These are phyloP conservation scores for Rhodotorula sp. DNA, from an alignment of 1,284 basidiomycete genomes.

Conservation along the genomic window DNA sequence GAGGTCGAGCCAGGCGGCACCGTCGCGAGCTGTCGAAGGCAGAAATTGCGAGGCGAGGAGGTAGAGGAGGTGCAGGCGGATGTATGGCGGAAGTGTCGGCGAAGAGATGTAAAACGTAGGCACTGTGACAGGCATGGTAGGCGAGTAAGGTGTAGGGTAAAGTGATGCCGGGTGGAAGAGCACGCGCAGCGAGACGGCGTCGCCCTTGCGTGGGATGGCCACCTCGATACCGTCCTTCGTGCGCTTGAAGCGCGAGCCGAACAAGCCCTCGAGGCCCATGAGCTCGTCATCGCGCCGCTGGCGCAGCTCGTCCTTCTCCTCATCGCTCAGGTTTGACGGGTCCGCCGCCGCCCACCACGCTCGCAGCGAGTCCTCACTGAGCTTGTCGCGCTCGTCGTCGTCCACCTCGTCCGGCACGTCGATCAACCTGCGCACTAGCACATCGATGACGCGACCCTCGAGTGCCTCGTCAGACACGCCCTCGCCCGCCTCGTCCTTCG, in stretches of 20 bases:
- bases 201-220: slow-evolving; percentile 45
- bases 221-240: slow-evolving; percentile 47
- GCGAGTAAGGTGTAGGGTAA: slow-evolving; percentile 56
- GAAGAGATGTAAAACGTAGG: slow-evolving; percentile 79
- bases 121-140: slow-evolving; percentile 53
- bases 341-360: background rate
- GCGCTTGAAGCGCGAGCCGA: slow-evolving; percentile 52
- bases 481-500: slow-evolving; percentile 62
- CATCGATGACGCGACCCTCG: slow-evolving; percentile 48
- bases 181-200: slow-evolving; percentile 66
- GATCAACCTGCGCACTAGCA: slow-evolving; percentile 49
- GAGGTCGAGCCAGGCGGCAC: slow-evolving; percentile 58
- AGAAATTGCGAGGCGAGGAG: slow-evolving; percentile 49
- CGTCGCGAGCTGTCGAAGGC: slow-evolving; percentile 34
- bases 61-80: slow-evolving; percentile 79
- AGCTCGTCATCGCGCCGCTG: slow-evolving; percentile 69
- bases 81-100: slow-evolving; percentile 70
- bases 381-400: slow-evolving; percentile 44
- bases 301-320: slow-evolving; percentile 55
- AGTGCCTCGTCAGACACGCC: slow-evolving; percentile 40
- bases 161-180: slow-evolving; percentile 60
- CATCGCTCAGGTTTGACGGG: background rate
- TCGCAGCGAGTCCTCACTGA: slow-evolving; percentile 15
- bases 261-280: slow-evolving; percentile 61
- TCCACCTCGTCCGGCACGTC: slow-evolving; percentile 57